A percentile compares a stretch with the other conserved stretches of the same genome.
Conservation (phyloP, 2,329 filamentous ascomycete species). For the Parafenestella ontariensis region DNA sequence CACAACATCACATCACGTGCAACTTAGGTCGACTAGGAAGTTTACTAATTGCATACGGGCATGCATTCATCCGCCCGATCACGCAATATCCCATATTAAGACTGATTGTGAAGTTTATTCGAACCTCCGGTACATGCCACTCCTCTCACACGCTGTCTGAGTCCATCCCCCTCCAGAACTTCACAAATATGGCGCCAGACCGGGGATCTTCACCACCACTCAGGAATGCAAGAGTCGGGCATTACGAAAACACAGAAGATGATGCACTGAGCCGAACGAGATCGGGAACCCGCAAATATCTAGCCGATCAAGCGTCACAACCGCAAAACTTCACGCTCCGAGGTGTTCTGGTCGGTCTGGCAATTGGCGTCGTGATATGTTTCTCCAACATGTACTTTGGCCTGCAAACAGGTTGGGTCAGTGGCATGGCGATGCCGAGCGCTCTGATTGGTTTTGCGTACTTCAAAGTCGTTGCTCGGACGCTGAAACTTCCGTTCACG, state of each 20-base stretch:
- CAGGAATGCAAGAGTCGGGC: conserved; percentile 30
- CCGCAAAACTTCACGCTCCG: conserved; percentile 82
- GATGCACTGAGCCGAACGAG: conserved; percentile 20
- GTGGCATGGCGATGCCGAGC: conserved; percentile 95
- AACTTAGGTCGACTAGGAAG: conserved; percentile 3
- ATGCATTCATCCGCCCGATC: conserved; percentile 20
- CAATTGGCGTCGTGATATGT: conserved; percentile 88
- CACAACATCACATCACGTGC: conserved; percentile 26
- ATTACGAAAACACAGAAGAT: conserved; percentile 23
- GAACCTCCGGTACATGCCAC: conserved; percentile 2
- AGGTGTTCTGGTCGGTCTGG: conserved; percentile 78
- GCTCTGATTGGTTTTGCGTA: conserved; percentile 94
- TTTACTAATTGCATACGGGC: conserved; percentile 27
- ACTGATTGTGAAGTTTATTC: conserved; percentile 14
- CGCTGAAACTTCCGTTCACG: conserved; percentile 81
- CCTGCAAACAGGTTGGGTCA: conserved; percentile 85
- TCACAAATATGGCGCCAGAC: conserved; percentile 44
- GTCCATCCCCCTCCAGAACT: conserved; percentile 26
- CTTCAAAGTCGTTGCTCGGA: conserved; percentile 78
- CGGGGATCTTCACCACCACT: conserved; percentile 35
- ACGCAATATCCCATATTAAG: conserved; percentile 24
- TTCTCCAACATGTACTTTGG: conserved; percentile 99
- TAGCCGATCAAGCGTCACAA: conserved; percentile 47
- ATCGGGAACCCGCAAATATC: conserved; percentile 27
- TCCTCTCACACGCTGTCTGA: conserved; percentile 23